phyloP scores from a whole-genome alignment of 2,329 filamentous ascomycete genomes.

The Zasmidium citrigriseum region DNA sequence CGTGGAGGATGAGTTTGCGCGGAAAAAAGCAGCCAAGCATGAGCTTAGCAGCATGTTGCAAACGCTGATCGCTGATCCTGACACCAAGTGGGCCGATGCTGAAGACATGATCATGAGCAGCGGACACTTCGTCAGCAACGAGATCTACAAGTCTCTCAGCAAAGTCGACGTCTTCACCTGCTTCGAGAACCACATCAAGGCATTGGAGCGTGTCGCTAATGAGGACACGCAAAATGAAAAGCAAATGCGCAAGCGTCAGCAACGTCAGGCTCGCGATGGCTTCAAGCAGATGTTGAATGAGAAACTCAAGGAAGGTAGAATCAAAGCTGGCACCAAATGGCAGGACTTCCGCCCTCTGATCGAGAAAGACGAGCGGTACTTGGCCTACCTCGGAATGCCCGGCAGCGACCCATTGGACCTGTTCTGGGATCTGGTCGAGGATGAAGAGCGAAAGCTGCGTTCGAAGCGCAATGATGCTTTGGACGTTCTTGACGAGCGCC shows the following conservation, averaged over 20 bases:
- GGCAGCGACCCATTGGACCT: constrained; percentile 70
- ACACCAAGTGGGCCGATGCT: constrained; percentile 91
- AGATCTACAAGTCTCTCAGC: constrained; percentile 81
- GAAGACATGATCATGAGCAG: constrained; percentile 78
- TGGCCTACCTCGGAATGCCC: constrained; percentile 76
- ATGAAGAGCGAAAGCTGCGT: constrained; percentile 69
- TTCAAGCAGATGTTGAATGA: constrained; percentile 76
- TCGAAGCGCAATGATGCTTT: constrained; percentile 33
- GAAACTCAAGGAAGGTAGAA: constrained; percentile 72
- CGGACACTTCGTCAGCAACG: constrained; percentile 74
- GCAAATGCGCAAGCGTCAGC: constrained; percentile 73
- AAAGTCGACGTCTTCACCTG: constrained; percentile 88
- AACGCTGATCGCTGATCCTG: constrained; percentile 81
- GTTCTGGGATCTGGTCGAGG: constrained; percentile 94
- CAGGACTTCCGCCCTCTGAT: constrained; percentile 74
- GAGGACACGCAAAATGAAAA: constrained; percentile 87
- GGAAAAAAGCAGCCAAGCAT: constrained; percentile 79
- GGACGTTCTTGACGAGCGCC: constrained; percentile 65
- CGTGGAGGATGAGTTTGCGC: constrained; percentile 70
- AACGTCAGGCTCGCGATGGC: constrained; percentile 82
- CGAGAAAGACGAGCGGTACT: constrained; percentile 79
- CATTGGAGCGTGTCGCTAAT: constrained; percentile 87
- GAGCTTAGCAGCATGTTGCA: constrained; percentile 77
- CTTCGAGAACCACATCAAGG: constrained; percentile 94
- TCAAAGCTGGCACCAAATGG: constrained; percentile 92